Base-by-base conservation (phyloP, 352 stramenopile genomes). In the Peronospora belbahrii region DNA sequence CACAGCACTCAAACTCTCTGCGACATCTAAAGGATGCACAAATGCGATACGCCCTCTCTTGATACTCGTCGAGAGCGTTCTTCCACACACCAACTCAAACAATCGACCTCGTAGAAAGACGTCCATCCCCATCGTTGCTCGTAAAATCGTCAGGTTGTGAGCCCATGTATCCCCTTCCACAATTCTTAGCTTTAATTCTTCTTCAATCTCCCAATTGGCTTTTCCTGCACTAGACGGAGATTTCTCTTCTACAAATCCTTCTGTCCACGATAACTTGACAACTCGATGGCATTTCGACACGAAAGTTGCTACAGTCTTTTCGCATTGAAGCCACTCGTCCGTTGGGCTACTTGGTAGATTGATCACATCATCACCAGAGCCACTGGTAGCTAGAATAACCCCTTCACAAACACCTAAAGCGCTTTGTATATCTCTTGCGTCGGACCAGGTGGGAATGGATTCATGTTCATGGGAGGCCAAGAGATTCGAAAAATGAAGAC, bases 61-160 rank as follows among this genome's bases (percentile, higher is more conserved):
- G 13, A 85, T 66, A 14, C 73, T 74, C 23, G 73, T 61, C 0
- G 78, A 90, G 6, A 90, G 46, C 19, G 71, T 85, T 13, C 78
- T 71, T 0, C 71, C 71, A 42, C 72, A 74, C 13, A 90, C 54
- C 60, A 83, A 84, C 15, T 85, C 67, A 14, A 52, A 66, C 47
- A 73, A 6, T 7, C 59, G 61, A 20, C 78, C 78, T 15, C 63
- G 48, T 1, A 85, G 51, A 14, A 88, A 73, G 7, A 48, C 52
- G 34, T 90, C 64, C 78, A 90, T 90, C 11, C 64, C 50, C 7
- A 59, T 80, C 1, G 52, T 49, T 23, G 70, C 62, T 15, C 69
- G 63, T 37, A 87, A 31, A 44, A 81, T 62, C 2, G 35, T 52
- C 3, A 70, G 33, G 23, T 44, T 57, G 34, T 25, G 30, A 58